Conservation (phyloP, 805 yeast genomes). For the Sugiyamaella qingdaonensis region DNA sequence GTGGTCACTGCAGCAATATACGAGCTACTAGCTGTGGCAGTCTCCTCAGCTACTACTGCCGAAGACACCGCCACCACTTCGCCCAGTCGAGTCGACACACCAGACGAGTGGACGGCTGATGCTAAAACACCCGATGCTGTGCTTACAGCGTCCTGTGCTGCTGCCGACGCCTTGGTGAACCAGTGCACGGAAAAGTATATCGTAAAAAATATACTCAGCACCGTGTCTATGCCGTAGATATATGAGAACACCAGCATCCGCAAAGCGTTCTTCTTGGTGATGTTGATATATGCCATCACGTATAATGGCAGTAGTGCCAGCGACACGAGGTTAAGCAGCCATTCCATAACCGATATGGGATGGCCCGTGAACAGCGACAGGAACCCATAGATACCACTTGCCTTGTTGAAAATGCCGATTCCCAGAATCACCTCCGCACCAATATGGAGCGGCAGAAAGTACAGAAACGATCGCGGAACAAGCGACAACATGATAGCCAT, state of each 20-base stretch:
- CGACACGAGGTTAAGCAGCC: conserved; percentile 71
- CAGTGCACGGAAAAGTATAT: conserved; percentile 69
- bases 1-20: conserved; percentile 5
- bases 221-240: conserved; percentile 62
- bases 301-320: conserved; percentile 61
- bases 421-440: conserved; percentile 83
- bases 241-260: conserved; percentile 60
- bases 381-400: conserved; percentile 84
- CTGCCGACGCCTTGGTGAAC: conserved; percentile 43
- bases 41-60: not conserved
- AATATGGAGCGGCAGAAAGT: conserved; percentile 68
- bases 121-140: not conserved
- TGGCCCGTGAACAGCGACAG: conserved; percentile 83
- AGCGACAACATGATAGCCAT: conserved; percentile 18
- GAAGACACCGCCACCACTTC: not conserved
- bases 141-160: not conserved
- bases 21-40: not conserved
- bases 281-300: conserved; percentile 49
- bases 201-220: conserved; percentile 64
- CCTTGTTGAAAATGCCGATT: conserved; percentile 76
- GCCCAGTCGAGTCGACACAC: not conserved
- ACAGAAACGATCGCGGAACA: conserved; percentile 53
- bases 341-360: conserved; percentile 74
- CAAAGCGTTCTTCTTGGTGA: conserved; percentile 54
- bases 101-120: not conserved